Conservation (phyloP, 768 basidiomycete species). For the Hericium alpestre region DNA sequence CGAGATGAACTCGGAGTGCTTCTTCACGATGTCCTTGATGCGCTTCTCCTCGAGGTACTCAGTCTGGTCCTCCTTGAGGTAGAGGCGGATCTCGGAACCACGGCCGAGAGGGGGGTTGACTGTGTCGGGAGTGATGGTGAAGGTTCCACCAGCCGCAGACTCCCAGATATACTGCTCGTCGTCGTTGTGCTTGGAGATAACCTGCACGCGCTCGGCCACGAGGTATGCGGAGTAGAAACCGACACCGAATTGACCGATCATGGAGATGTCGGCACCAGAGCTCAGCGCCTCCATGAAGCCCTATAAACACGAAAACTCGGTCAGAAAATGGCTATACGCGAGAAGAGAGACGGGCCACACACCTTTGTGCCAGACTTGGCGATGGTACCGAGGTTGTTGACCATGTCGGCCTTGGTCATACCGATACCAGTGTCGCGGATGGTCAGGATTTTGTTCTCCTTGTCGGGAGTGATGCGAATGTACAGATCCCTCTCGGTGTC, state of each 20-base stretch:
- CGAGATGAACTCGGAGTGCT: slow-evolving; percentile 99
- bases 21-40: slow-evolving; percentile 99
- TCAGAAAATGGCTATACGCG: neutral
- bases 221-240: slow-evolving; percentile 99
- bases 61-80: slow-evolving; percentile 95
- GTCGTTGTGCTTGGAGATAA: slow-evolving; percentile 99
- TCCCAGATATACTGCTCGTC: slow-evolving; percentile 99
- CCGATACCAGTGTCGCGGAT: slow-evolving; percentile 96
- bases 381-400: slow-evolving; percentile 97
- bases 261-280: slow-evolving; percentile 83
- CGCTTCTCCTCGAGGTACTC: slow-evolving; percentile 99
- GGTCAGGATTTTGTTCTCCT: slow-evolving; percentile 84
- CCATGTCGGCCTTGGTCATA: slow-evolving; percentile 99
- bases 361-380: slow-evolving; percentile 93
- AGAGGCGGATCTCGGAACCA: slow-evolving; percentile 86
- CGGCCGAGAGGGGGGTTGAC: slow-evolving; percentile 85
- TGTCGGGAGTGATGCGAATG: slow-evolving; percentile 93
- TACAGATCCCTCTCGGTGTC: slow-evolving; percentile 86
- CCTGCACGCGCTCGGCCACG: slow-evolving; percentile 95
- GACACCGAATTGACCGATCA: slow-evolving; percentile 99
- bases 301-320: slow-evolving; percentile 26
- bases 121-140: slow-evolving; percentile 94
- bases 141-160: slow-evolving; percentile 98
- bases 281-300: slow-evolving; percentile 99
- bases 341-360: slow-evolving; percentile 11